Conservation (phyloP, 2,329 filamentous ascomycete species). For the Aspergillus sp. region DNA sequence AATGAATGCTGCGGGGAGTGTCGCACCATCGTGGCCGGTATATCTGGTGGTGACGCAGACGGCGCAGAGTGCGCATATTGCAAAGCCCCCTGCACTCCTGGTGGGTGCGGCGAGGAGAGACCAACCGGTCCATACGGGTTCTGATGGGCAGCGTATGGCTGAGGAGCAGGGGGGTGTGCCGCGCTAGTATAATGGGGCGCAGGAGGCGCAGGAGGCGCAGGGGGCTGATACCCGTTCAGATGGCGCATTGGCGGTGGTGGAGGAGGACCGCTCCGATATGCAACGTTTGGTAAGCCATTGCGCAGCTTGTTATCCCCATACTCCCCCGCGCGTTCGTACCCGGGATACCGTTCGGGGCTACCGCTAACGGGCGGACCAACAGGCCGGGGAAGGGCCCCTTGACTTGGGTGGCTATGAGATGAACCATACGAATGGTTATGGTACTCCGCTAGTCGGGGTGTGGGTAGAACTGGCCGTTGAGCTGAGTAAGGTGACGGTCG, state of each 20-base stretch:
- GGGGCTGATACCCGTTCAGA: conserved; percentile 50
- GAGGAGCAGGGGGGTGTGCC: conserved; percentile 34
- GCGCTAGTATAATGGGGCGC: conserved; percentile 31
- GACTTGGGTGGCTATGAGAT: conserved; percentile 31
- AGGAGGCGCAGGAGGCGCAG: conserved; percentile 12
- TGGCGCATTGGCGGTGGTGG: conserved; percentile 54
- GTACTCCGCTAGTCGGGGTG: conserved; percentile 33
- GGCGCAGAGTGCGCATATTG: conserved; percentile 39
- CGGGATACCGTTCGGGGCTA: conserved; percentile 33
- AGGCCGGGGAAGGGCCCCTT: conserved; percentile 28
- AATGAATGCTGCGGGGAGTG: conserved; percentile 39
- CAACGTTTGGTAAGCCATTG: conserved; percentile 36
- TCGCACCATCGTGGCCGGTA: conserved; percentile 37
- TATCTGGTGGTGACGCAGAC: conserved; percentile 38
- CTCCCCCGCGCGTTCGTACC: conserved; percentile 36
- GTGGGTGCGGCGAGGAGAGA: conserved; percentile 34
- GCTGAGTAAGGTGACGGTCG: conserved; percentile 35
- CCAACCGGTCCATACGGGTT: conserved; percentile 39
- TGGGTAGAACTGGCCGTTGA: conserved; percentile 35
- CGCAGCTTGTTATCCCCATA: conserved; percentile 32
- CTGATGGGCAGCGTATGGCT: conserved; percentile 37
- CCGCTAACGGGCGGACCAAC: conserved; percentile 29
- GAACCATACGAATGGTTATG: conserved; percentile 29
- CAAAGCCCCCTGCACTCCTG: conserved; percentile 31
- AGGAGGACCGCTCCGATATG: conserved; percentile 39